phyloP scores from a whole-genome alignment of 2,329 filamentous ascomycete genomes.

The Aspergillus latus region DNA sequence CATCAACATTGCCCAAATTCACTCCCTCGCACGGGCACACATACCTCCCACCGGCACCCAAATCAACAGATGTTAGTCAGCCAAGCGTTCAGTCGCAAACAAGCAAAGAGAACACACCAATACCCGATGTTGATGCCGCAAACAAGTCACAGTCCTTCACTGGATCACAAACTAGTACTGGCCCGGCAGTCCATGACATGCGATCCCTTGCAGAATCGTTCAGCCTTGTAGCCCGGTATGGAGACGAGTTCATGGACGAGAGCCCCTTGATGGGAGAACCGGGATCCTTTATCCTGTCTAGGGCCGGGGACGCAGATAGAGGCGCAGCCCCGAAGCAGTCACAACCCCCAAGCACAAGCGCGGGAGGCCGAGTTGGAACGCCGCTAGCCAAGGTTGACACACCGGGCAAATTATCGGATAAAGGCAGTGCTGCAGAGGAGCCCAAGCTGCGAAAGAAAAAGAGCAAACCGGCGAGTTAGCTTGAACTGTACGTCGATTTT shows the following conservation, averaged over 20 bases:
- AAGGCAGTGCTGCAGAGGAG: slow-evolving; percentile 34
- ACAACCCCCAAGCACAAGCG: slow-evolving; percentile 6
- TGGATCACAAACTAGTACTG: slow-evolving; percentile 22
- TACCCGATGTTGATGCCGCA: slow-evolving; percentile 39
- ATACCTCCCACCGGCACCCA: slow-evolving; percentile 54
- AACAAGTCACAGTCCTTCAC: slow-evolving; percentile 28
- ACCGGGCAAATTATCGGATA: slow-evolving; percentile 31
- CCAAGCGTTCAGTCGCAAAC: slow-evolving; percentile 39
- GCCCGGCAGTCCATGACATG: slow-evolving; percentile 36
- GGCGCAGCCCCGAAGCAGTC: slow-evolving; percentile 23
- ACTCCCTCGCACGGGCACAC: slow-evolving; percentile 60
- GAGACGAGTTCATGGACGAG: slow-evolving; percentile 64
- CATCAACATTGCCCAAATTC: slow-evolving; percentile 56
- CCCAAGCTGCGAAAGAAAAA: slow-evolving; percentile 40
- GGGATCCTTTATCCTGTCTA: slow-evolving; percentile 59
- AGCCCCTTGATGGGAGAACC: slow-evolving; percentile 63
- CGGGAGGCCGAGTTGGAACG: slow-evolving; percentile 26
- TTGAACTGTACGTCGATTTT: background rate
- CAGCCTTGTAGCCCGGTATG: slow-evolving; percentile 53
- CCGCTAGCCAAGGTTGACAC: slow-evolving; percentile 37
- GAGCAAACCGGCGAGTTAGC: slow-evolving; percentile 30
- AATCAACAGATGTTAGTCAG: slow-evolving; percentile 36
- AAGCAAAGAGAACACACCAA: slow-evolving; percentile 52
- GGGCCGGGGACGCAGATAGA: slow-evolving; percentile 34
- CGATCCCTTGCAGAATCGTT: slow-evolving; percentile 51